Percentiles rank a stretch among this genome's conserved stretches.
phyloP scores from a whole-genome alignment of 2,329 filamentous ascomycete species.

The Aspergillus latus region DNA sequence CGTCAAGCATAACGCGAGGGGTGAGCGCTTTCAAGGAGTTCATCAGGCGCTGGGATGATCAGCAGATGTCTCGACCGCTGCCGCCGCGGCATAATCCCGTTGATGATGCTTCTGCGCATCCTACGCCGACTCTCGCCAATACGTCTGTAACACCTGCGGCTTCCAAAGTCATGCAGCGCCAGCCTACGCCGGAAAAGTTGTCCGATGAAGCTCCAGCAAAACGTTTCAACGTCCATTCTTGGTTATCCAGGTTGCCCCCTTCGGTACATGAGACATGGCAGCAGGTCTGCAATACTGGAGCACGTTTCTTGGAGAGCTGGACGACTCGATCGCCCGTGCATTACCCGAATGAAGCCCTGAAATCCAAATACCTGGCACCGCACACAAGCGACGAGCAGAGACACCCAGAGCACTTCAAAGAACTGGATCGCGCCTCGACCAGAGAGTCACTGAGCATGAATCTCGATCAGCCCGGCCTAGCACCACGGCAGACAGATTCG shows the following conservation, averaged over 20 bases:
- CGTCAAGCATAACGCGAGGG: constrained; percentile 29
- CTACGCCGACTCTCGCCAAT: constrained; percentile 17
- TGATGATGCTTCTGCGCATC: constrained; percentile 8
- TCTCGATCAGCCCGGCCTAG: background rate
- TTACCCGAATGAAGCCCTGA: background rate
- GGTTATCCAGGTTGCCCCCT: constrained; percentile 11
- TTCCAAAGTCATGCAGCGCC: constrained; percentile 6
- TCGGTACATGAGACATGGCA: constrained; percentile 29
- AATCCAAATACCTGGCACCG: background rate
- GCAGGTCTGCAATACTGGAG: constrained; percentile 32
- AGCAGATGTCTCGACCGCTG: constrained; percentile 25
- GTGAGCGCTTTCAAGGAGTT: constrained; percentile 34
- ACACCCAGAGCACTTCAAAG: background rate
- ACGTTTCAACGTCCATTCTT: background rate
- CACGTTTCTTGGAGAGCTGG: constrained; percentile 16
- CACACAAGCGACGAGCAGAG: background rate
- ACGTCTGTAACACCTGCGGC: constrained; percentile 14
- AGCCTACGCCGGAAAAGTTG: background rate
- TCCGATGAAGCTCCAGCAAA: constrained; percentile 11
- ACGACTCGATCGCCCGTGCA: background rate
- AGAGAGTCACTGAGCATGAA: background rate
- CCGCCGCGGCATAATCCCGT: constrained; percentile 20
- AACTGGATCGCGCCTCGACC: background rate
- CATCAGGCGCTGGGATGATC: constrained; percentile 30
- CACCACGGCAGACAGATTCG: background rate